Percentiles rank a stretch among this genome's conserved stretches.
Conservation (phyloP, 23 red algal species). For the Gracilaria vermiculophylla region DNA sequence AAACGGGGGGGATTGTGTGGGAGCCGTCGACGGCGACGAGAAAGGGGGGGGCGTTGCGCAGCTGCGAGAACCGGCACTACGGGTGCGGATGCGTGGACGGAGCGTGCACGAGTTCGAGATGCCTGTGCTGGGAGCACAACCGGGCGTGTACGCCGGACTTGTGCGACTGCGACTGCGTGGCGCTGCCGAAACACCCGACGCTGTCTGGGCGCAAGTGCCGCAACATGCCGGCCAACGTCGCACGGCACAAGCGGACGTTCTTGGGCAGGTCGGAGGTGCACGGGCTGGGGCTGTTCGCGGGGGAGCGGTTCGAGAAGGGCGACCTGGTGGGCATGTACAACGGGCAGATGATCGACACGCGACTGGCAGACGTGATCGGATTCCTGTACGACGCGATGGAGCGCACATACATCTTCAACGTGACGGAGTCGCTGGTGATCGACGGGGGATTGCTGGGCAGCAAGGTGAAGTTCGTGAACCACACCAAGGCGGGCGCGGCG, state of each 20-base stretch:
- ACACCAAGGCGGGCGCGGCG: conserved; percentile 7
- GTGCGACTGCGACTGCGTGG: conserved; percentile 47
- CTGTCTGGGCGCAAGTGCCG: background rate
- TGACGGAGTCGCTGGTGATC: conserved; percentile 63
- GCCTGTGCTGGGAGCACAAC: conserved; percentile 32
- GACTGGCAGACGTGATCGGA: conserved; percentile 37
- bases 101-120: background rate
- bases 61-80: conserved; percentile 23
- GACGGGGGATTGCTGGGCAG: conserved; percentile 62
- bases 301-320: conserved; percentile 44
- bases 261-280: conserved; percentile 43
- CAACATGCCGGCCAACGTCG: conserved; percentile 22
- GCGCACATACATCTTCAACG: conserved; percentile 56
- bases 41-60: background rate
- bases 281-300: conserved; percentile 55
- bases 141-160: conserved; percentile 41
- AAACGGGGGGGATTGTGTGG: conserved; percentile 12
- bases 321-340: conserved; percentile 67
- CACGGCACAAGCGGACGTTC: conserved; percentile 52
- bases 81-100: conserved; percentile 46
- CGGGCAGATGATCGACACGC: conserved; percentile 30
- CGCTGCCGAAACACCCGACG: background rate
- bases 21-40: background rate
- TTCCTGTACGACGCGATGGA: conserved; percentile 41
- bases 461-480: conserved; percentile 69